These are phyloP conservation scores for Calendula officinalis DNA, from an alignment of 129 eudicot genomes.

Conservation along the genomic window DNA sequence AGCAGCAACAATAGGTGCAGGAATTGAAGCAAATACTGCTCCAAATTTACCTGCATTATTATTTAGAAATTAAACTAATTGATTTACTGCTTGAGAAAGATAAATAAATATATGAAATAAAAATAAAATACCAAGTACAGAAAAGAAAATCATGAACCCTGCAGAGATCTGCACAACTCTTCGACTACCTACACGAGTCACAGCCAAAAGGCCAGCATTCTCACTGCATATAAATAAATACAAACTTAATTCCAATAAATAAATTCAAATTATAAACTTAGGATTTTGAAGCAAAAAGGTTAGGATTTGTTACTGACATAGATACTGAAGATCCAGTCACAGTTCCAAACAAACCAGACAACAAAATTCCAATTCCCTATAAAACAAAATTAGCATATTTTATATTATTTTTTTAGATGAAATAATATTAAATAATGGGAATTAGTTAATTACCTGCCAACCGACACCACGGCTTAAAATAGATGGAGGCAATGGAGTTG, in stretches of 20 bases:
- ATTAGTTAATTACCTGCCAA: conserved; percentile 56
- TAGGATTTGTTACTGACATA: conserved; percentile 39
- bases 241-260: neutral
- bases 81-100: neutral
- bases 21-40: too few species aligned
- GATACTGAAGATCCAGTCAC: conserved; percentile 67
- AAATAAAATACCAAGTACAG: conserved; percentile 50
- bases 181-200: conserved; percentile 67
- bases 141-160: conserved; percentile 72
- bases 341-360: conserved; percentile 66
- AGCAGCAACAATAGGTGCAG: conserved; percentile 56
- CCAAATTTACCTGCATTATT: conserved; percentile 17
- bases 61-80: neutral
- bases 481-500: conserved; percentile 71
- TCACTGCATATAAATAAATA: conserved; percentile 41
- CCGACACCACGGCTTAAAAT: conserved; percentile 79
- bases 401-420: neutral
- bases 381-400: conserved; percentile 16
- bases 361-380: conserved; percentile 66
- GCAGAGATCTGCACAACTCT: conserved; percentile 35
- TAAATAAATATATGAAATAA: neutral
- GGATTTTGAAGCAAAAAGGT: conserved; percentile 9
- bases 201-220: conserved; percentile 72
- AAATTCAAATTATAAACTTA: neutral
- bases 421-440: neutral